Evolutionary conservation across 257 asterid genomes (phyloP), one percentile per base, ranked within the genome.

Genomic region (Echites panduratus): DNA sequence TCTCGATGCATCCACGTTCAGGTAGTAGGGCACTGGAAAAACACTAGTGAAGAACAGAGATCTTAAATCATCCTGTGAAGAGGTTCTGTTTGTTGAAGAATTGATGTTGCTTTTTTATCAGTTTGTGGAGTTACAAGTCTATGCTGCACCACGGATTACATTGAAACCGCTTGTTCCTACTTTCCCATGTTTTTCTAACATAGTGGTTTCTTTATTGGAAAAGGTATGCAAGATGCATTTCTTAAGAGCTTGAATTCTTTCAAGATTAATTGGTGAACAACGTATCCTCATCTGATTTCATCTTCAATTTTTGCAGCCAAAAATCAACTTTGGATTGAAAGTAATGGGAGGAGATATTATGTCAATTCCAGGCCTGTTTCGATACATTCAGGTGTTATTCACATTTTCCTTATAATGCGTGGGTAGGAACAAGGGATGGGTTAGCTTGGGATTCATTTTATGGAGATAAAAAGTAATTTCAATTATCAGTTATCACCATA

Each of bases 321-420:
- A 80, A 62, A 68, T 92, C n/a, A 96, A 92, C 84, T 92, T 92
- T 24, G 98, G 98, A 56, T 29, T 92, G 71, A 89, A 87, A 49
- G 83, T 92, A 32, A 75, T 90, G 81, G 97, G 98, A 32, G 96
- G 90, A 6, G 98, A 92, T 52, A 22, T 90, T 72, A 92, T 92
- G 97, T 87, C 97, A 54, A 57, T 92, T 77, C 97, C 96, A 48
- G 97, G 96, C 76, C 88, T 92, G 57, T 90, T 88, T 73, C 91
- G 86, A 63, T 88, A 81, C 68, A 86, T 92, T 82, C 98, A 88
- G 95, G 98, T 88, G 81, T 38, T 16, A 52, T 45, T 52, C 70
- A 20, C 17, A 48, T n/a, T 68, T 44, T 47, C 35, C 59, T 66
- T 57, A 48, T 7, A n/a, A 2, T 52, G 26, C n/a, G 13, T 71